Base-by-base conservation (phyloP, 2,329 filamentous ascomycete species). In the Paramyrothecium sp. region DNA sequence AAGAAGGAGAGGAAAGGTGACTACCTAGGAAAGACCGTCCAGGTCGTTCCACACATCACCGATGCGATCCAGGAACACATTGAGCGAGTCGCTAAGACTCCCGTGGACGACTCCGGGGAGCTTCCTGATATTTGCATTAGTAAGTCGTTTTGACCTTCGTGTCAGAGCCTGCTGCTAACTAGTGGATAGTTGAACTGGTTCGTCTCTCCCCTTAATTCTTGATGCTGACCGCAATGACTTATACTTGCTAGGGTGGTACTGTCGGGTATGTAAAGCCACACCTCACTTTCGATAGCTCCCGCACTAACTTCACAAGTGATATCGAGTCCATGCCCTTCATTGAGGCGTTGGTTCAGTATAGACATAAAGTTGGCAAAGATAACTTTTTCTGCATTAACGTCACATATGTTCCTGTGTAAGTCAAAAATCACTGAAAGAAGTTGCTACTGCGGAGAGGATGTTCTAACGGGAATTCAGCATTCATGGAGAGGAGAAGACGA, bases 1-100 rank as follows among this genome's bases (percentile, higher is more conserved):
- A 86, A 92, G 68, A 86, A 85, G 59, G 83, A 86, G 69, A 77
- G 83, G 23, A 74, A 75, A 46, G 84, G 84, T 56, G 88, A 95
- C 71, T 98, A 97, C 68, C 84, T 98, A 13, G 94, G 94, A 63
- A 88, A 89, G 73, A 92, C 93, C 19, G 89, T 96, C 17, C 92
- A 97, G 74, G 89, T 96, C 55, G 92, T 98, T 5, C 94, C 94
- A 2, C 94, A 98, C 74, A 83, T 98, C 65, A 97, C 92, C 56
- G 87, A 96, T 69, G 91, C 89, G 19, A 96, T 97, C 67, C 90
- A 96, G 74, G 90, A 96, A 58, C 96, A 92, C 90, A 92, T 98
- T 62, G 86, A 92, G 75, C 84, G 90, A 23, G 94, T 98, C 13
- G 89, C 94, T 33, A 87, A 82, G 69, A 88, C 95, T 47, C 90